phyloP scores from a whole-genome alignment of 2,329 filamentous ascomycete species.

The Dactylella cylindrospora region DNA sequence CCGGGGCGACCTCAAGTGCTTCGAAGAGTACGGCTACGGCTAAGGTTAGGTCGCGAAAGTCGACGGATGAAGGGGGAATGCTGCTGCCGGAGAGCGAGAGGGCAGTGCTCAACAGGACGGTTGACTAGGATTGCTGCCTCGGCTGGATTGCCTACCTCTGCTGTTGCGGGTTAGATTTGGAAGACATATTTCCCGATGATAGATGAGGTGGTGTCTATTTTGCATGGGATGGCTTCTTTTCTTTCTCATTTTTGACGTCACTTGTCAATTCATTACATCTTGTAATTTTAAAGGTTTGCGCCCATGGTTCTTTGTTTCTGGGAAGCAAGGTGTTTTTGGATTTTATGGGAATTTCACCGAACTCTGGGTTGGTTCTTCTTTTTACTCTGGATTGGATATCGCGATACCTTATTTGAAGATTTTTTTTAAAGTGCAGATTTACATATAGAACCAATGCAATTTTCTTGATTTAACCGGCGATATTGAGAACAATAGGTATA shows the following conservation, averaged over 20 bases:
- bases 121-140: slow-evolving; percentile 20
- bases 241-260: no score
- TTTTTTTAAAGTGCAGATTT: not conserved
- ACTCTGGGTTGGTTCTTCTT: not conserved
- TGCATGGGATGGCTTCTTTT: not conserved
- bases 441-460: not conserved
- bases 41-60: slow-evolving; percentile 12
- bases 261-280: no score
- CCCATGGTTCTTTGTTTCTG: not conserved
- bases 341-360: not conserved
- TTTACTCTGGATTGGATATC: no score
- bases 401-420: no score
- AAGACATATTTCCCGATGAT: slow-evolving; percentile 8
- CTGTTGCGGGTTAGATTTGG: slow-evolving; percentile 11
- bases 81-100: slow-evolving; percentile 32
- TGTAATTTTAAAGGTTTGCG: not conserved
- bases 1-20: no score
- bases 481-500: no score
- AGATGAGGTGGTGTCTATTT: not conserved
- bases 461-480: not conserved
- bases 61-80: slow-evolving; percentile 23
- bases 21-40: no score
- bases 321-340: slow-evolving; percentile 30
- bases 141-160: slow-evolving; percentile 1
- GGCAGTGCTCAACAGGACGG: slow-evolving; percentile 21